Evolutionary conservation across 768 basidiomycete species (phyloP), one percentile per base, ranked within the genome.

Genomic region (Obba rivulosa): DNA sequence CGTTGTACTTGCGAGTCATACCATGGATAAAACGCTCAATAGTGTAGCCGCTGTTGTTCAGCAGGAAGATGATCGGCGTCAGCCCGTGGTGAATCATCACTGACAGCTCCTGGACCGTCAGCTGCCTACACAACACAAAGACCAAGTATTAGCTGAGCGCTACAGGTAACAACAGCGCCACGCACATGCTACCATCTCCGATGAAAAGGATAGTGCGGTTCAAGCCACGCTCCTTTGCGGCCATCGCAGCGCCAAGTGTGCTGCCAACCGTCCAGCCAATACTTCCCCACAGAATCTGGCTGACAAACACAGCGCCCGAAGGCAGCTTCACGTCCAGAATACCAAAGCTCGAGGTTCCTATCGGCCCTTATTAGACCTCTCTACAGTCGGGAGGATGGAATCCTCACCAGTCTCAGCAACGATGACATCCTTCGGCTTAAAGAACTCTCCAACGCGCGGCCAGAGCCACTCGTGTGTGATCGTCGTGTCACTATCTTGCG

Each of bases 241-340:
- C 94, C 25, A 94, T 70, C 3, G 89, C 86, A 5, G 85, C 85
- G 25, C 92, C 92, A 0, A 93, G 76, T 16, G 79, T 76, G 39
- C 79, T 78, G 70, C 90, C 89, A 35, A 87, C 80, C 16, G 85
- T 81, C 85, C 86, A 96, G 0, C 94, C 94, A 55, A 97, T 96
- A 50, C 85, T 85, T 43, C 94, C 93, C 84, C 88, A 96, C 4
- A 96, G 68, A 43, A 95, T 80, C 66, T 93, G 91, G 51, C 75
- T 79, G 34, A 91, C 51, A 49, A 85, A 80, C 4, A 81, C 64
- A 0, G 82, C 69, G 39, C 79, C 73, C n/a, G 79, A 72, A 0
- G 94, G 94, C 10, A 95, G 67, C 1, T 83, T 81, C 24, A 91
- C 76, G 51, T 90, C 89, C 35, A 92, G 63, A 41, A 95, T 78